phyloP scores from a whole-genome alignment of 1,139 yeast genomes.

The Saccharomyces hybrid region DNA sequence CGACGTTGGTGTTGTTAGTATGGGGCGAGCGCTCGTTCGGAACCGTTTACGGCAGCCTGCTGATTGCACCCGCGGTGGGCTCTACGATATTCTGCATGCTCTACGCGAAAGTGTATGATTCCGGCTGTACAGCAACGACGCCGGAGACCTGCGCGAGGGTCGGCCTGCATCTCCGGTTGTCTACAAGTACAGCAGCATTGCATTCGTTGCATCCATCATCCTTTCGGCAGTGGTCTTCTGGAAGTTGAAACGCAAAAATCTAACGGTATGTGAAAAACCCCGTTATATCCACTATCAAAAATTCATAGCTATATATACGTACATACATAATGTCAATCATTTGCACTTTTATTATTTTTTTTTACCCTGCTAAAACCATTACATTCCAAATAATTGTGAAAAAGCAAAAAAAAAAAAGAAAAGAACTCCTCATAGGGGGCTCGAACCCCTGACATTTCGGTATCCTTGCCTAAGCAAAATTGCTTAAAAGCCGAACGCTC shows the following conservation, averaged over 20 bases:
- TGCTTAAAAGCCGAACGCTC: slow-evolving; percentile 33
- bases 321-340: background rate
- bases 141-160: background rate
- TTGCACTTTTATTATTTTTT: background rate
- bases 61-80: slow-evolving; percentile 88
- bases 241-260: background rate
- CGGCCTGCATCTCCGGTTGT: slow-evolving; percentile 19
- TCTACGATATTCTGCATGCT: slow-evolving; percentile 61
- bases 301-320: background rate
- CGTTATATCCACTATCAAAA: background rate
- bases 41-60: slow-evolving; percentile 86
- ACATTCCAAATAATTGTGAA: background rate
- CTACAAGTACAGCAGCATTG: slow-evolving; percentile 10
- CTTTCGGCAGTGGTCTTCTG: slow-evolving; percentile 11
- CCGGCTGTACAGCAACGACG: slow-evolving; percentile 19
- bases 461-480: slow-evolving; percentile 26
- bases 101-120: slow-evolving; percentile 63
- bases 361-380: background rate
- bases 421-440: slow-evolving; percentile 36
- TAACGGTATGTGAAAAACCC: background rate
- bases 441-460: slow-evolving; percentile 37
- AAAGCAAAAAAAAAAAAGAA: slow-evolving; percentile 4
- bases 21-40: slow-evolving; percentile 93
- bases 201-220: slow-evolving; percentile 11
- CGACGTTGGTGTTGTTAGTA: slow-evolving; percentile 69